Evolutionary conservation across 768 basidiomycete species (phyloP), one percentile per base, ranked within the genome.

Genomic region (Russula olivacea): DNA sequence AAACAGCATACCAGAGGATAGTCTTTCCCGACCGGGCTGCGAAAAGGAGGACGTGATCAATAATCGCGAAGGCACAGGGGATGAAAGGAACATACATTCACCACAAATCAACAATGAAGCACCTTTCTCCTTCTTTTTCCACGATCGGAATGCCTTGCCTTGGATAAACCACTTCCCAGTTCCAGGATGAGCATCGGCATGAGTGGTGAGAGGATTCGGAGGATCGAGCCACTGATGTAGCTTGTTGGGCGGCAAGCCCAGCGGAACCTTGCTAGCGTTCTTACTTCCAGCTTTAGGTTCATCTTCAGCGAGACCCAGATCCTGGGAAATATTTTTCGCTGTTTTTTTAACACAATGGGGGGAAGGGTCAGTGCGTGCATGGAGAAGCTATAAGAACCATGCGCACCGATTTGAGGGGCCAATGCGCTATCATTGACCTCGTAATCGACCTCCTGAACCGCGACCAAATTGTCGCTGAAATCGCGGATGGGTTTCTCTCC

Each of bases 1-100:
- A 28, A 17, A 43, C 12, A n/a, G 30, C 59, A 21, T 59, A 59
- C 59, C 59, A 52, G 30, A 59, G 28, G 1, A 59, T n/a, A 19
- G 34, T 59, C 28, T 59, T 59, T 12, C 59, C 59, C 0, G 59
- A 59, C 3, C 59, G 41, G 8, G 59, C 59, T 59, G 8, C 8
- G 12, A n/a, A 14, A 36, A 3, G 5, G 17, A 30, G 40, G 11
- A 17, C 41, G n/a, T 28, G 17, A 21, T 59, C 9, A 41, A 43
- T 23, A 21, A 21, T 28, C n/a, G 15, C 8, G n/a, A n/a, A n/a
- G 28, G 17, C 1, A 12, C 6, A 15, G 14, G 17, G 12, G 32
- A 17, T n/a, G 11, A 15, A 15, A 30, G 6, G 3, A 30, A 19
- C 59, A n/a, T 41, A 59, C 59, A 23, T 2, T 43, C 34, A 10